Evolutionary conservation across 2,329 filamentous ascomycete genomes (phyloP).

Genomic region (Claviceps citrina): DNA sequence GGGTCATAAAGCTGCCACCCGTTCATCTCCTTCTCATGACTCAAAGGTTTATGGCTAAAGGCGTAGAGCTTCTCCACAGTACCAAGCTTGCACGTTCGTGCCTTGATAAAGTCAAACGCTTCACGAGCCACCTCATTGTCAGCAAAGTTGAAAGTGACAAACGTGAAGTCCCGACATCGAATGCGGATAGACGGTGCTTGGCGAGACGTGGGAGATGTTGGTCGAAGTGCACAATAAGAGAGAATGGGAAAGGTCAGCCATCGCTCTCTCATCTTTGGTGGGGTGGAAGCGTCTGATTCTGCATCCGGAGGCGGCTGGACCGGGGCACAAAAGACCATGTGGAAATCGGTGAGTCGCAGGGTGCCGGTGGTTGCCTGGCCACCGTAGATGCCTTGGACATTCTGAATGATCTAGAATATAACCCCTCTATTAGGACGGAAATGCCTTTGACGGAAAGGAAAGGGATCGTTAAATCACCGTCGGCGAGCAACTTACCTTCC

Average conservation of each 20-base stretch:
- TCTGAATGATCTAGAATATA: slow-evolving; percentile 30
- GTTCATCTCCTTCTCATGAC: slow-evolving; percentile 56
- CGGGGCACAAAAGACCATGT: slow-evolving; percentile 38
- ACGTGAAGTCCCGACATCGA: slow-evolving; percentile 84
- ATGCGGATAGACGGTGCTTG: slow-evolving; percentile 71
- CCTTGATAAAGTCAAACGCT: slow-evolving; percentile 73
- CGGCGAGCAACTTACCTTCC: slow-evolving; percentile 20
- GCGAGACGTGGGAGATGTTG: slow-evolving; percentile 52
- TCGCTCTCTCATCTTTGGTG: slow-evolving; percentile 42
- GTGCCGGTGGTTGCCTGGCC: slow-evolving; percentile 42
- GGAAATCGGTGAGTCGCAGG: slow-evolving; percentile 47
- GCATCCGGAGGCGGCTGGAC: slow-evolving; percentile 16
- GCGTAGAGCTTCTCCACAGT: slow-evolving; percentile 82
- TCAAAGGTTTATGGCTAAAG: slow-evolving; percentile 66
- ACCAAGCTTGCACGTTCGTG: slow-evolving; percentile 66
- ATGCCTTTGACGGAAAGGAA: background rate
- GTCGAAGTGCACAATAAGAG: slow-evolving; percentile 60
- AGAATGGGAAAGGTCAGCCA: slow-evolving; percentile 97
- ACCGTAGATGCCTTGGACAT: slow-evolving; percentile 44
- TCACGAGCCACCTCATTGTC: slow-evolving; percentile 63
- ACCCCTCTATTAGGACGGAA: background rate
- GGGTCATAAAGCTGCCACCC: slow-evolving; percentile 80
- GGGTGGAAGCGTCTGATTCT: slow-evolving; percentile 10
- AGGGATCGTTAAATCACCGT: background rate
- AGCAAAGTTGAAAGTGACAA: slow-evolving; percentile 76